Percentiles rank a stretch among this genome's conserved stretches.
Conservation (phyloP, 495 filamentous ascomycete species). For the Pseudomonodictys pantanalensis region DNA sequence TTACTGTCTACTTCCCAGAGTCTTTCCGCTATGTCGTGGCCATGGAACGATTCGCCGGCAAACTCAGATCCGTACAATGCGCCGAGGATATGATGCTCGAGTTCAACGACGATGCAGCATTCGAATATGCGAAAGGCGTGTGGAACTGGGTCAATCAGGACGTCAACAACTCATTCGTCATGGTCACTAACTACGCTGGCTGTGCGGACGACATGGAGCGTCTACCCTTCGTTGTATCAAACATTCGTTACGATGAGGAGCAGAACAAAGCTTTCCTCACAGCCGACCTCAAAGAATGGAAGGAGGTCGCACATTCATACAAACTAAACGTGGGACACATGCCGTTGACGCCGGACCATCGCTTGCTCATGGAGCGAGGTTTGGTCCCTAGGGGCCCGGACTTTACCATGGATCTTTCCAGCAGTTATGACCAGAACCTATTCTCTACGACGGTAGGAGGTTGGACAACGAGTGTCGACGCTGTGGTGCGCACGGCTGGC, state of each 20-base stretch:
- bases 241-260: slow-evolving; percentile 18
- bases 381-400: slow-evolving; percentile 9
- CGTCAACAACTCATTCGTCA: slow-evolving; percentile 23
- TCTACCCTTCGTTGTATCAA: slow-evolving; percentile 16
- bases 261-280: slow-evolving; percentile 11
- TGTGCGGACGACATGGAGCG: slow-evolving; percentile 17
- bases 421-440: slow-evolving; percentile 12
- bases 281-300: slow-evolving; percentile 13
- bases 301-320: slow-evolving; percentile 26
- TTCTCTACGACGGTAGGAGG: slow-evolving; percentile 7
- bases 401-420: slow-evolving; percentile 21
- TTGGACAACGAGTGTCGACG: slow-evolving; percentile 10
- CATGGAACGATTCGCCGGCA: slow-evolving; percentile 25
- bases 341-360: slow-evolving; percentile 7
- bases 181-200: slow-evolving; percentile 18
- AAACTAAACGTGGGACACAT: slow-evolving; percentile 14
- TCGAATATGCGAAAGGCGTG: slow-evolving; percentile 8
- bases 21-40: slow-evolving; percentile 13
- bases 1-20: slow-evolving; percentile 23
- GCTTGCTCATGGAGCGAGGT: slow-evolving; percentile 8
- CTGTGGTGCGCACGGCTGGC: slow-evolving; percentile 10
- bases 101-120: slow-evolving; percentile 20
- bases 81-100: slow-evolving; percentile 23
- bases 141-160: slow-evolving; percentile 30
- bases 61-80: slow-evolving; percentile 23